phyloP scores from a whole-genome alignment of 768 basidiomycete species.

The Amanita pseudoporphyria region DNA sequence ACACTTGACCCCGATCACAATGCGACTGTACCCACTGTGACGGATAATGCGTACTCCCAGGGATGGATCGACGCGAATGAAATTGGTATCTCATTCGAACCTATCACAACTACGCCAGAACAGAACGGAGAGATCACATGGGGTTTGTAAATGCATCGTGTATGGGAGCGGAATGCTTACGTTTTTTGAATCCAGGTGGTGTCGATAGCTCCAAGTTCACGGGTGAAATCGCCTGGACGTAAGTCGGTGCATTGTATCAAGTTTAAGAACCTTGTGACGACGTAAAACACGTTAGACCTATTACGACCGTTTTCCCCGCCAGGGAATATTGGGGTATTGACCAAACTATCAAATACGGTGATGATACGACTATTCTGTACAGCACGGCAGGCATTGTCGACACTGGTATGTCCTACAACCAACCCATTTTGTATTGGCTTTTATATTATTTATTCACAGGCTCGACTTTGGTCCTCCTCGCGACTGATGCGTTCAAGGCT shows the following conservation, averaged over 20 bases:
- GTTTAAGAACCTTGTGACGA: neutral
- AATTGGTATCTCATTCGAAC: conserved; percentile 44
- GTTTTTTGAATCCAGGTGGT: conserved; percentile 24
- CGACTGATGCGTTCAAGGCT: conserved; percentile 32
- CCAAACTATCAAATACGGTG: conserved; percentile 43
- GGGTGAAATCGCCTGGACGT: conserved; percentile 35
- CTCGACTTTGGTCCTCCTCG: conserved; percentile 41
- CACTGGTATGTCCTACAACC: conserved; percentile 26
- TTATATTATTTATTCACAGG: conserved; percentile 16
- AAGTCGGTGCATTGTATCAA: conserved; percentile 6
- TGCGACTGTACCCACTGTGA: conserved; percentile 41
- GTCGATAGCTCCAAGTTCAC: conserved; percentile 34
- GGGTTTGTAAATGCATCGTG: conserved; percentile 24
- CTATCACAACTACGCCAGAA: conserved; percentile 24
- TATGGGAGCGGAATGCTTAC: conserved; percentile 14
- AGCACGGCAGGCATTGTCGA: conserved; percentile 50
- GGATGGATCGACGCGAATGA: conserved; percentile 29
- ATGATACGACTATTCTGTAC: conserved; percentile 32
- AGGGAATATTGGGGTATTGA: conserved; percentile 51
- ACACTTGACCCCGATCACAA: conserved; percentile 23
- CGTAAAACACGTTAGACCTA: conserved; percentile 21
- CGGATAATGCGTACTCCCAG: conserved; percentile 38
- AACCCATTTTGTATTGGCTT: neutral
- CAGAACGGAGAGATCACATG: conserved; percentile 47
- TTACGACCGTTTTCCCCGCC: conserved; percentile 39